phyloP scores from a whole-genome alignment of 805 yeast genomes.

The Candida ovalis region DNA sequence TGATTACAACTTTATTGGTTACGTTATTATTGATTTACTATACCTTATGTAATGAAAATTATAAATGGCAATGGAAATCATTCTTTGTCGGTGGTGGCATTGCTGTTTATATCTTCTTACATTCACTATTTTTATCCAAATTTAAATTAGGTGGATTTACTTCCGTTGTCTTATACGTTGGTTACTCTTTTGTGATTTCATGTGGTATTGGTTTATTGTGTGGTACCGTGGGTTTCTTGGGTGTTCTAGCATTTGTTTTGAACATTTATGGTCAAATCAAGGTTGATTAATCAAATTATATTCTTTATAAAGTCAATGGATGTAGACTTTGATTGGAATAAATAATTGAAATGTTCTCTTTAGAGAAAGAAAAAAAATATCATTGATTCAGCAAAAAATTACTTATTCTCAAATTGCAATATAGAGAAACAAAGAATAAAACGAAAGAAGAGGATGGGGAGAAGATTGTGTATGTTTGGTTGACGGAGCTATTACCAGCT shows the following conservation, averaged over 20 bases:
- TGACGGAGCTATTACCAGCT: no score
- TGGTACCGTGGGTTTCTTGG: conserved; percentile 82
- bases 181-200: conserved; percentile 75
- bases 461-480: no score
- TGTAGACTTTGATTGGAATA: no score
- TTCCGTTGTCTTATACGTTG: conserved; percentile 75
- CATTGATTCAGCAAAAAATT: no score
- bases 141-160: conserved; percentile 69
- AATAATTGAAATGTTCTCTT: no score
- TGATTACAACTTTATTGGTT: conserved; percentile 74
- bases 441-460: no score
- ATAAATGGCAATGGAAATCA: conserved; percentile 97
- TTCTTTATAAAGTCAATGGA: no score
- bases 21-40: conserved; percentile 79
- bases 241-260: conserved; percentile 70
- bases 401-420: no score
- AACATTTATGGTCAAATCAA: conserved; percentile 81
- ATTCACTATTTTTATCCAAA: conserved; percentile 71
- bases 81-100: conserved; percentile 86
- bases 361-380: neutral
- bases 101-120: conserved; percentile 77
- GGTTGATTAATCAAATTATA: conserved; percentile 65
- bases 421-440: no score
- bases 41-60: conserved; percentile 84
- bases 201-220: conserved; percentile 72